Conservation (phyloP, 2,329 filamentous ascomycete genomes). For the Amphichorda felina region DNA sequence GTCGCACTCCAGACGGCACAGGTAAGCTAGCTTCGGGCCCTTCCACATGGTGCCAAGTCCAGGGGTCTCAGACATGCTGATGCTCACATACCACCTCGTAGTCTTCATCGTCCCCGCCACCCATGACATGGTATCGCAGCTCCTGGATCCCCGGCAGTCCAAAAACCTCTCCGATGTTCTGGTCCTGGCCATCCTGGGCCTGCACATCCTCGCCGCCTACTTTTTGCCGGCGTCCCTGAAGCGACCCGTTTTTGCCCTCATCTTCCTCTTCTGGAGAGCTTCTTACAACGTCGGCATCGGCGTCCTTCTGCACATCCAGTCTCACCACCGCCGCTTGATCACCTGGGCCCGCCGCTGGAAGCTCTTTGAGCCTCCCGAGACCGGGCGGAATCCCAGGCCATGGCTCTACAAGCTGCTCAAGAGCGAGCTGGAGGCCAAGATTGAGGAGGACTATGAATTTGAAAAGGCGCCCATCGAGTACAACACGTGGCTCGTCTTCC, state of each 20-base stretch:
- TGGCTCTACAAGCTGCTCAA: slow-evolving; percentile 77
- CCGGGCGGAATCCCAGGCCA: slow-evolving; percentile 73
- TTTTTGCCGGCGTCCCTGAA: slow-evolving; percentile 57
- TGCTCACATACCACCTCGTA: slow-evolving; percentile 22
- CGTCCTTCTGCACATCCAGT: slow-evolving; percentile 78
- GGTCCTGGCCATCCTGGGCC: slow-evolving; percentile 66
- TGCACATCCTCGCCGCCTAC: slow-evolving; percentile 65
- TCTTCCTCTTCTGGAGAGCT: slow-evolving; percentile 87
- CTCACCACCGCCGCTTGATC: slow-evolving; percentile 74
- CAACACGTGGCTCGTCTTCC: slow-evolving; percentile 97
- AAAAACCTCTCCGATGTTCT: slow-evolving; percentile 84
- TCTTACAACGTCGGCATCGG: slow-evolving; percentile 94
- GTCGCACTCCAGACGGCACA: slow-evolving; percentile 80
- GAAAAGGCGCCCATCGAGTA: slow-evolving; percentile 92
- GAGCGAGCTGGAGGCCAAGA: slow-evolving; percentile 85
- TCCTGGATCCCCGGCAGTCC: slow-evolving; percentile 85
- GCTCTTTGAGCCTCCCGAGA: slow-evolving; percentile 73
- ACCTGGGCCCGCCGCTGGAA: slow-evolving; percentile 77
- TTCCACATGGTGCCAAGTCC: neutral
- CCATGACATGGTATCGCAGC: slow-evolving; percentile 97
- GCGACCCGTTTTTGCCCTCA: slow-evolving; percentile 64
- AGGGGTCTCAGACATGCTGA: neutral
- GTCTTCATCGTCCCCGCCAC: slow-evolving; percentile 94
- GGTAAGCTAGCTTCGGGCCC: slow-evolving; percentile 43
- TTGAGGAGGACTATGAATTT: slow-evolving; percentile 86